These are phyloP conservation scores for Phlyctochytrium bullatum DNA, from an alignment of 192 early-diverging fungal species.

Conservation along the genomic window DNA sequence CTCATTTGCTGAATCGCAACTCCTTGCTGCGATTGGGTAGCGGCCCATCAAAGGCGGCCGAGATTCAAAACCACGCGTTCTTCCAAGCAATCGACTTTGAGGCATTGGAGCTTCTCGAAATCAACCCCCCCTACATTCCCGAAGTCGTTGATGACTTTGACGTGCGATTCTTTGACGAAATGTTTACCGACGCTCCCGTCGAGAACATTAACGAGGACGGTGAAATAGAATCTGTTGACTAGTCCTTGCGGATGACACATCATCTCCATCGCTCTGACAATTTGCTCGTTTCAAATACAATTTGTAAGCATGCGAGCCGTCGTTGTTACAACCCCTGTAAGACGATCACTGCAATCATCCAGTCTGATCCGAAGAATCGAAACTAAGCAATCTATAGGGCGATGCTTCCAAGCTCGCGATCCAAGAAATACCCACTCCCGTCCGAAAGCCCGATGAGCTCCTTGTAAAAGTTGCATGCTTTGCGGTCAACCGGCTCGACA, in stretches of 20 bases:
- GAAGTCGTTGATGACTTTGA: slow-evolving; percentile 35
- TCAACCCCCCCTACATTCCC: slow-evolving; percentile 43
- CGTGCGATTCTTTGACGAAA: slow-evolving; percentile 5
- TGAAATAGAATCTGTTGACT: not conserved
- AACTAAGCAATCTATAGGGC: slow-evolving; percentile 4
- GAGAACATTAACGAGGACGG: slow-evolving; percentile 1
- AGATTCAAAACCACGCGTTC: slow-evolving; percentile 42
- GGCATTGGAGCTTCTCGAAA: slow-evolving; percentile 42
- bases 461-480: slow-evolving; percentile 49
- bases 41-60: slow-evolving; percentile 23
- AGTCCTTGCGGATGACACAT: not conserved
- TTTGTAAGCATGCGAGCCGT: slow-evolving; percentile 6
- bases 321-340: slow-evolving; percentile 6
- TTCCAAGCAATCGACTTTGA: slow-evolving; percentile 43
- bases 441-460: slow-evolving; percentile 19
- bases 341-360: not conserved
- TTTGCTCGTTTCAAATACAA: not conserved
- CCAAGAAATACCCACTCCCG: slow-evolving; percentile 15
- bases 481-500: slow-evolving; percentile 76
- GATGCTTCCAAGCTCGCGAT: slow-evolving; percentile 17
- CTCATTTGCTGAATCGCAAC: slow-evolving; percentile 32
- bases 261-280: not conserved
- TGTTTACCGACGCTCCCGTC: slow-evolving; percentile 1
- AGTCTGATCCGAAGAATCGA: too few relatives aligned
- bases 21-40: slow-evolving; percentile 31